Base-by-base conservation (phyloP, 2,329 filamentous ascomycete species). In the Alternaria sp. region DNA sequence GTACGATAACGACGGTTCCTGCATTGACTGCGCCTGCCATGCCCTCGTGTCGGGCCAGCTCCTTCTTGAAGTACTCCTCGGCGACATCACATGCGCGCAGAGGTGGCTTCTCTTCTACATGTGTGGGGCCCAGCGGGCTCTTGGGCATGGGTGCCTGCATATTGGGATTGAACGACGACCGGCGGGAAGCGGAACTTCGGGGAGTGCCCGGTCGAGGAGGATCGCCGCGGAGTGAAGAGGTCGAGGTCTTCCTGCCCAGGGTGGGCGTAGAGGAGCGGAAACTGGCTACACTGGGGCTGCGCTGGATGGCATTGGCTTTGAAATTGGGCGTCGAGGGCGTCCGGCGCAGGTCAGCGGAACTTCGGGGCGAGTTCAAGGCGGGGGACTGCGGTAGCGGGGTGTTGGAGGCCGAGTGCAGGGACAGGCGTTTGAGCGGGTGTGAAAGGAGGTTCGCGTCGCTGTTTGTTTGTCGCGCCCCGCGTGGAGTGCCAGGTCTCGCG, bases 1-100 rank as follows among this genome's bases (percentile, higher is more conserved):
- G 93, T 2, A 99, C 83, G 28, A 99, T 86, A 50, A 98, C 93
- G 5, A 96, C 81, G 0, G 93, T 93, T 64, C 93, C 84, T 4
- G 86, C 78, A 11, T 72, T 71, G 10, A 72, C 74, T n/a, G 73
- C 64, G 3, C 76, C 78, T 5, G 69, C 74, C 26, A 71, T 47
- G 30, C 82, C 81, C 61, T 90, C 86, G 72, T 93, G 90, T 7
- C 85, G 79, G 15, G 87, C 72, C 30, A 96, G 79, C 76, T 97
- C 93, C 64, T 86, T 87, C 65, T 84, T 83, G 74, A 97, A 92
- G 77, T 91, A 88, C 9, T 88, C 85, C 51, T 84, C 86, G 5
- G 92, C 92, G 46, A 95, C 81, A 25, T 86, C 84, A 52, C 82
- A 83, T 25, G 87, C 84, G 11, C 86, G 88, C 43, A 82, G 70